A percentile compares a stretch with the other conserved stretches of the same genome.
Conservation (phyloP, 441 rosid species). For the Rhodomyrtus psidioides region DNA sequence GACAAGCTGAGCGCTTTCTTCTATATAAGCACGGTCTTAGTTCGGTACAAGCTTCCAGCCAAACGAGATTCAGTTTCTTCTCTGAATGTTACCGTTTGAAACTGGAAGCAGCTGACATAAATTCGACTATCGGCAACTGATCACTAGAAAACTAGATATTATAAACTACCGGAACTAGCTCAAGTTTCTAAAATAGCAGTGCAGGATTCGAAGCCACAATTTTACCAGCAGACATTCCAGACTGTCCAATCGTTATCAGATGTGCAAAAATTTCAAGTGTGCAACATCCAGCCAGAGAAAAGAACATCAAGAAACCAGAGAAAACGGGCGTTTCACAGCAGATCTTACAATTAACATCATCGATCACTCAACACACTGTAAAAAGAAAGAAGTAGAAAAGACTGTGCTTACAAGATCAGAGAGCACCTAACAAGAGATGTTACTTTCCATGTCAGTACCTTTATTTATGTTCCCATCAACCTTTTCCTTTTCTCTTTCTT, state of each 20-base stretch:
- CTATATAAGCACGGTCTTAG: neutral
- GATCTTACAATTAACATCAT: neutral
- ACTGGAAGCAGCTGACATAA: neutral
- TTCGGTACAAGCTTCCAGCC: neutral
- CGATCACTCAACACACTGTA: neutral
- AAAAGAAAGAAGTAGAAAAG: neutral
- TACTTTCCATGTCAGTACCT: slow-evolving; percentile 6
- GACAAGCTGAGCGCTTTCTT: neutral
- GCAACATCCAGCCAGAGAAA: neutral
- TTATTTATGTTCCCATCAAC: slow-evolving; percentile 4
- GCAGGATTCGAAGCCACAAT: neutral
- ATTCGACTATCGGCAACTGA: neutral
- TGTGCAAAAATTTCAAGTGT: neutral
- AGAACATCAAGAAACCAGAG: neutral
- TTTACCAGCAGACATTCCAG: neutral
- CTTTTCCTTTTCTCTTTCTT: neutral
- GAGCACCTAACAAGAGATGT: slow-evolving; percentile 25
- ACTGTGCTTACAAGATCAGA: slow-evolving; percentile 4
- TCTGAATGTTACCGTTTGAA: neutral
- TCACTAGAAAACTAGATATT: neutral
- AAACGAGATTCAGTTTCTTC: neutral
- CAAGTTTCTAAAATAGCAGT: neutral
- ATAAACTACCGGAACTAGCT: neutral
- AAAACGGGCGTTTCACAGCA: neutral
- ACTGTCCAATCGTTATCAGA: neutral